Conservation (phyloP, 306 rosid genomes). For the Glycine soja region DNA sequence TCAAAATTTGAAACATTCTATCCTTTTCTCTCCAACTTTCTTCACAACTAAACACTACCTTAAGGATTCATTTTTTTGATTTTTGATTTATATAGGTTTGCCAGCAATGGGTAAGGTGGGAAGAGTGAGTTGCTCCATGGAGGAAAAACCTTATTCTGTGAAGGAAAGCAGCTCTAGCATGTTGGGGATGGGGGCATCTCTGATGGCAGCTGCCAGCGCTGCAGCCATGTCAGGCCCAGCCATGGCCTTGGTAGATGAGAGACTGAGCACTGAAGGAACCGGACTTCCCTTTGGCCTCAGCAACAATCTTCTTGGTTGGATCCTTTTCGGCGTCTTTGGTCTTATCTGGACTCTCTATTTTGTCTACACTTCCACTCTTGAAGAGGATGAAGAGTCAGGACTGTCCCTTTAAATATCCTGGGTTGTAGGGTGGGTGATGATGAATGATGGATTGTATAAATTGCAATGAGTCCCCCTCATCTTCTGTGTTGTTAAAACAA, state of each 20-base stretch:
- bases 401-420: constrained; percentile 66
- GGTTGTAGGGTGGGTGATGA: neutral
- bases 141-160: constrained; percentile 51
- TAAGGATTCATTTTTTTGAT: too few species aligned
- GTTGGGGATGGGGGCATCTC: constrained; percentile 69
- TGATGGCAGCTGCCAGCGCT: constrained; percentile 68
- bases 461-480: constrained; percentile 24
- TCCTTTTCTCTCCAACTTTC: too few species aligned
- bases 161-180: constrained; percentile 54
- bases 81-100: constrained; percentile 54
- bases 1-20: too few species aligned
- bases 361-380: constrained; percentile 70
- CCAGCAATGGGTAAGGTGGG: constrained; percentile 74
- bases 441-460: constrained; percentile 49
- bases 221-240: constrained; percentile 81
- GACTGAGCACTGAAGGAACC: constrained; percentile 94
- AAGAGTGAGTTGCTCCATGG: constrained; percentile 77
- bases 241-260: constrained; percentile 92
- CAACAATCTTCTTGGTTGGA: constrained; percentile 93
- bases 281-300: constrained; percentile 97
- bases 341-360: constrained; percentile 73
- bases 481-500: constrained; percentile 48
- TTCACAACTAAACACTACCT: too few species aligned
- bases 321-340: constrained; percentile 76
- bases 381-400: constrained; percentile 96